Evolutionary conservation across 2,329 filamentous ascomycete genomes (phyloP), one percentile per base, ranked within the genome.

Genomic region (Scolecobasidium constrictum): DNA sequence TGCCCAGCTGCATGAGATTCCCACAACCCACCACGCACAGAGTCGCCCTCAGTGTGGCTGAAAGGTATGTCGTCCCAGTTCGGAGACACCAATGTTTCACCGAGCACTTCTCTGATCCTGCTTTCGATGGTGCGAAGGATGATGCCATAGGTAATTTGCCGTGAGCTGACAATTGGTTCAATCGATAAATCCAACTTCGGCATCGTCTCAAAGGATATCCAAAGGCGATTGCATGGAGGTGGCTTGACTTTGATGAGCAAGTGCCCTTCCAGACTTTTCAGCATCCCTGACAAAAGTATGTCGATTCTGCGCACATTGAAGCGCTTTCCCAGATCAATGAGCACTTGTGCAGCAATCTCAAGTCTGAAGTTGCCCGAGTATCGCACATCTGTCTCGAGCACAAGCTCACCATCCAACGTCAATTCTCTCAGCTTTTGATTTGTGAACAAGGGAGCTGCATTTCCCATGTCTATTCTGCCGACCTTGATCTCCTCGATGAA

Each of bases 41-140:
- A 65, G 58, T 94, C 86, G 44, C 76, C 69, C 44, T 80, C 72
- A 0, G 87, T 96, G 52, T 83, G 78, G 56, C 86, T 82, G 60
- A 98, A 96, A 0, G 92, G 87, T 18, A 86, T 74, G 57, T 98
- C 92, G 50, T 98, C 92, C 90, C 92, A 98, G 56, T 94, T 94
- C 0, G 92, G 92, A 44, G 82, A 69, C 2, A 98, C 92, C 16
- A 96, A 61, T 1, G 87, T 94, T 63, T 98, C 92, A 7, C 83
- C 85, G 47, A 98, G 73, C 6, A 95, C 87, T 61, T 95, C 88
- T 55, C 93, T 84, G 58, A 98, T 95, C 39, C 87, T 76, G 55
- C 84, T 94, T 62, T 98, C 92, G 46, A 98, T 96, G 47, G 93
- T 86, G 39, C 87, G 78, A 11, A 96, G 72, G 43, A 98, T 92